These are phyloP conservation scores for Eragrostis nindensis DNA, from an alignment of 176 grass and related monocot species.

Conservation along the genomic window DNA sequence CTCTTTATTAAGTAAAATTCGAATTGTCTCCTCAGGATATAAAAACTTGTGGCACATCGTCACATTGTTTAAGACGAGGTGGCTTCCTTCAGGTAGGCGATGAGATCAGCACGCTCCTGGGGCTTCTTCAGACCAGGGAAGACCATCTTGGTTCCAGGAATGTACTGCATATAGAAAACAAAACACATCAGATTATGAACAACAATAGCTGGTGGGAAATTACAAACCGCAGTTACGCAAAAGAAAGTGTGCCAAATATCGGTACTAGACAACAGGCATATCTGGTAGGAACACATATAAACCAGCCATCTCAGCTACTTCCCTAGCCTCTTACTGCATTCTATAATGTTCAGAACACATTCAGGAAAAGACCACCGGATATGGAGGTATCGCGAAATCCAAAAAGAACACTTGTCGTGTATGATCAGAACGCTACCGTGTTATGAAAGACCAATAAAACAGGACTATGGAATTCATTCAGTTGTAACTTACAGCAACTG, in stretches of 20 bases:
- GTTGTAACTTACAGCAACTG: background rate
- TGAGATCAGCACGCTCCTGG: constrained; percentile 85
- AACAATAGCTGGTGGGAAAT: background rate
- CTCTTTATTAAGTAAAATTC: constrained; percentile 51
- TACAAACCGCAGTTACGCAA: background rate
- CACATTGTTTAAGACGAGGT: constrained; percentile 46
- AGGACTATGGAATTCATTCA: background rate
- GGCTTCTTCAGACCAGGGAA: constrained; percentile 98
- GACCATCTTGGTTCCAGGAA: constrained; percentile 99
- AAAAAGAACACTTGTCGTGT: background rate
- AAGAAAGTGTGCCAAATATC: background rate
- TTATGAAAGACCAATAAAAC: background rate
- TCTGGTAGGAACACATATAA: background rate
- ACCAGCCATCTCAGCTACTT: background rate
- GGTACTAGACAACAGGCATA: background rate
- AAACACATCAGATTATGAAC: background rate
- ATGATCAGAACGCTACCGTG: background rate
- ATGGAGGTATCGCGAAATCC: too few relatives aligned
- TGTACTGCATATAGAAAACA: constrained; percentile 63
- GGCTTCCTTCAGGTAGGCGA: constrained; percentile 80
- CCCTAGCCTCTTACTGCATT: background rate
- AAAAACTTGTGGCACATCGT: background rate
- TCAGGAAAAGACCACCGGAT: background rate
- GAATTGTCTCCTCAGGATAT: constrained; percentile 37
- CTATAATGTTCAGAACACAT: background rate